These are phyloP conservation scores for Aureobasidium sp. DNA, from an alignment of 2,329 filamentous ascomycete genomes.

Conservation along the genomic window DNA sequence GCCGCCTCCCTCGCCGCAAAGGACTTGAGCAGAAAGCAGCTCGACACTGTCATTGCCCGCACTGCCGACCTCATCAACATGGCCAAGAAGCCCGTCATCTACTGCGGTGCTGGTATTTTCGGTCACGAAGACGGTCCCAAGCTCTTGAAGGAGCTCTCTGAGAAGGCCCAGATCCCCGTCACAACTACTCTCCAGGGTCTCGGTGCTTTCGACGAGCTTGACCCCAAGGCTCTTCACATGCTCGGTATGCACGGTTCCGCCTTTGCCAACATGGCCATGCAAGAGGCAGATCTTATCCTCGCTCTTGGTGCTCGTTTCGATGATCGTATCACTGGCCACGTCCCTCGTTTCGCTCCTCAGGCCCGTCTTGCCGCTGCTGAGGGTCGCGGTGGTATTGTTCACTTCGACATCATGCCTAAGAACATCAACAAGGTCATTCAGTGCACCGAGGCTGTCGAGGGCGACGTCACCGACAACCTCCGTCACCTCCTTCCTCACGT, in stretches of 20 bases:
- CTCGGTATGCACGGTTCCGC: conserved; percentile 96
- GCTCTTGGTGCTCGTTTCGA: conserved; percentile 91
- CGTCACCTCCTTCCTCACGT: conserved; percentile 65
- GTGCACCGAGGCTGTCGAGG: conserved; percentile 90
- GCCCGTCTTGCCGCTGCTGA: conserved; percentile 79
- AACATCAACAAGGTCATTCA: conserved; percentile 99
- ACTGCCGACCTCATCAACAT: conserved; percentile 77
- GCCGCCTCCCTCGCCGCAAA: conserved; percentile 76
- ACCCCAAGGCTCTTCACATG: conserved; percentile 95
- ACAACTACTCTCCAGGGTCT: conserved; percentile 93
- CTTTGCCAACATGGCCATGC: conserved; percentile 97
- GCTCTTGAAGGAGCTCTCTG: conserved; percentile 72
- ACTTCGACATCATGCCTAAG: conserved; percentile 99
- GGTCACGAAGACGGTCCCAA: conserved; percentile 68
- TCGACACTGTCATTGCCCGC: conserved; percentile 63
- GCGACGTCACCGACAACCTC: conserved; percentile 81
- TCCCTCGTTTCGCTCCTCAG: conserved; percentile 80
- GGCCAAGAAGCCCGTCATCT: conserved; percentile 90
- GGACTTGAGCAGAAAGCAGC: conserved; percentile 62
- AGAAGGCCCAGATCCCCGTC: conserved; percentile 86
- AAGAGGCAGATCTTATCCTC: conserved; percentile 92
- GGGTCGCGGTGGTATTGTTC: conserved; percentile 84
- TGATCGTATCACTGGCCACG: conserved; percentile 78
- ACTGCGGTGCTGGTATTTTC: conserved; percentile 85
- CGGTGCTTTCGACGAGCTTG: conserved; percentile 84